Evolutionary conservation across 1,284 basidiomycete genomes (phyloP), one percentile per base, ranked within the genome.

Genomic region (Taiwanofungus camphoratus): DNA sequence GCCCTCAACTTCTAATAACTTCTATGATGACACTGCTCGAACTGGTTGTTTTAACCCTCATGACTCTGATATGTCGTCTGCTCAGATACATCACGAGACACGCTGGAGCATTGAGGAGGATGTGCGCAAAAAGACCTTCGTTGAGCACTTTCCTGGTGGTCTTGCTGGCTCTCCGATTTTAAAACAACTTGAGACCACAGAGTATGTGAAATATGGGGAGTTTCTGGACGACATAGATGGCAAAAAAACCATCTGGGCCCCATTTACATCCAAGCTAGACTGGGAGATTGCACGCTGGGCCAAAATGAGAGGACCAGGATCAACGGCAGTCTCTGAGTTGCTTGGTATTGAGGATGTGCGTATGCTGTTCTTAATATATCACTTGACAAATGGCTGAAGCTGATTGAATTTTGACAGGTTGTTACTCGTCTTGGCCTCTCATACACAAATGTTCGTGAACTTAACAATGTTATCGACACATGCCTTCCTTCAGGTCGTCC

Each of bases 401-500:
- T 40, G 13, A 29, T 12, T 27, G 33, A 13, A n/a, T n/a, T 24
- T 29, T 18, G n/a, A 29, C 31, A 58, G 57, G 13, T 58, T n/a
- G 41, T 32, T 3, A 37, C 52, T 2, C 23, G 18, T 8, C 56
- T 68, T 0, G 59, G 50, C 0, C 49, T 67, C 0, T 63, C 60
- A 0, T 67, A 49, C 54, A 55, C 53, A 29, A 62, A 56, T 30
- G 27, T 54, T 1, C 39, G 39, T 0, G 55, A 62, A 22, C 54
- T 67, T 8, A 62, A 68, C 31, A 36, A 46, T 4, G 58, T 64
- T 5, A 60, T 67, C 8, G 62, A 67, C 42, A 15, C 46, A 40
- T 22, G 53, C 8, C 33, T 62, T 8, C 50, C 54, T 65, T 9
- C 68, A 0, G 12, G 39, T 1, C 46, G 50, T 1, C 55, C 56